These are phyloP conservation scores for Paracoccidioides brasiliensis DNA, from an alignment of 2,329 filamentous ascomycete species.

Conservation along the genomic window DNA sequence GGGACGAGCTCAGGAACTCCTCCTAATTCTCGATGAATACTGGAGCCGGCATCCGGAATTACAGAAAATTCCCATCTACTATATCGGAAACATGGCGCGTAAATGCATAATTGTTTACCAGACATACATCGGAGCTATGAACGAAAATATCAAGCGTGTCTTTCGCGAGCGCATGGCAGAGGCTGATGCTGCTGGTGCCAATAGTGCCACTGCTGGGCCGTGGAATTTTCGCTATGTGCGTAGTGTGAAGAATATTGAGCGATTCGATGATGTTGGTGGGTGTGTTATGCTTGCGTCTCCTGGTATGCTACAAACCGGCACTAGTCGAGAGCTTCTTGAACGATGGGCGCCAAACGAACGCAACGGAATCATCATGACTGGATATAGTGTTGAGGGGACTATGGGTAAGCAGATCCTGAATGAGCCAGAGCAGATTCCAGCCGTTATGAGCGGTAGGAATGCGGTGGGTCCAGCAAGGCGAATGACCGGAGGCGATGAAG, in stretches of 20 bases:
- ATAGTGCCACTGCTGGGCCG: constrained; percentile 54
- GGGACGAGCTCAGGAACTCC: constrained; percentile 81
- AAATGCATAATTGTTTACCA: constrained; percentile 99
- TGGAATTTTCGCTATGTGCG: constrained; percentile 97
- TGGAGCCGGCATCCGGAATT: constrained; percentile 83
- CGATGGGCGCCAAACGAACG: constrained; percentile 92
- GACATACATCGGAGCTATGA: constrained; percentile 97
- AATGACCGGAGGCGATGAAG: constrained; percentile 49
- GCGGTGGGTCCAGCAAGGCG: constrained; percentile 42
- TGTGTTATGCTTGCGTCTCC: constrained; percentile 97
- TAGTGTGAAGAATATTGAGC: constrained; percentile 79
- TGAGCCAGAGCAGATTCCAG: constrained; percentile 87
- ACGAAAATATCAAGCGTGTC: constrained; percentile 95
- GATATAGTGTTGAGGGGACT: constrained; percentile 95
- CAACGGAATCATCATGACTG: constrained; percentile 97
- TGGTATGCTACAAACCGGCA: constrained; percentile 96
- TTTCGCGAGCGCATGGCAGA: constrained; percentile 87
- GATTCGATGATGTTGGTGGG: constrained; percentile 88
- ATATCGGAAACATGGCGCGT: constrained; percentile 83
- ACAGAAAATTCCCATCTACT: constrained; percentile 90
- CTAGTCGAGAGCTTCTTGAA: constrained; percentile 83
- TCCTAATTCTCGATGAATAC: constrained; percentile 92
- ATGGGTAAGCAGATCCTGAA: constrained; percentile 96
- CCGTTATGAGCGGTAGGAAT: constrained; percentile 67
- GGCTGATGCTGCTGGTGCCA: constrained; percentile 69